Base-by-base conservation (phyloP, 2,329 filamentous ascomycete species). In the Aspergillus pseudoviridinutans region DNA sequence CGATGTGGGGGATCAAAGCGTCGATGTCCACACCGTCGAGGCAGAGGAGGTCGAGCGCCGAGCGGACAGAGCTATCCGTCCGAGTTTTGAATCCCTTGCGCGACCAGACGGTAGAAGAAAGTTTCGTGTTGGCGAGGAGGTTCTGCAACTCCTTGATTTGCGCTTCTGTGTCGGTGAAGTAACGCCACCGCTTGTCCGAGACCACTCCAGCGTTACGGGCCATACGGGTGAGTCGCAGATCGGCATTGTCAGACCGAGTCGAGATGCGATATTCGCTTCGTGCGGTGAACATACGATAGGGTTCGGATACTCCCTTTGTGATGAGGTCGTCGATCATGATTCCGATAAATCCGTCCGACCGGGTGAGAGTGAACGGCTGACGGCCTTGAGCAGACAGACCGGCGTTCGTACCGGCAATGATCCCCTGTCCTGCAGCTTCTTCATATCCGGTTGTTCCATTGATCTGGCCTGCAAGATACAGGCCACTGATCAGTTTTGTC, bases 381-480 rank as follows among this genome's bases (percentile, higher is more conserved):
- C 88, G 85, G 1, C 84, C 83, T 59, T 85, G 82, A 0, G 92
- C 85, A 1, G 87, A 83, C n/a, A 94, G 83, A 2, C 93, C 94
- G 1, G 94, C 94, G 69, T 99, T 99, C 67, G 93, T 92, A 32
- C 94, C 94, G 0, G 94, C 94, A 14, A 99, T 79, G 50, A 99
- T 82, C 9, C 94, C 94, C 74, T 99, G 94, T 0, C 90, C 93
- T 0, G 94, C 92, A 9, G 94, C 94, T 79, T 99, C 94, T 77
- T 99, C 94, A 72, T 99, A 99, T 3, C 94, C 94, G 0, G 94
- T 99, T 0, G 94, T 99, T 49, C 94, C 94, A 73, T 99, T 99
- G 74, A 99, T 97, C 73, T 99, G 94, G 3, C 94, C 94, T 0
- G 94, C 94, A 32, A 99, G 82, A 76, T 90, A 99, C 12, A 99